phyloP scores from a whole-genome alignment of 768 basidiomycete genomes.

The Auricularia sp. region DNA sequence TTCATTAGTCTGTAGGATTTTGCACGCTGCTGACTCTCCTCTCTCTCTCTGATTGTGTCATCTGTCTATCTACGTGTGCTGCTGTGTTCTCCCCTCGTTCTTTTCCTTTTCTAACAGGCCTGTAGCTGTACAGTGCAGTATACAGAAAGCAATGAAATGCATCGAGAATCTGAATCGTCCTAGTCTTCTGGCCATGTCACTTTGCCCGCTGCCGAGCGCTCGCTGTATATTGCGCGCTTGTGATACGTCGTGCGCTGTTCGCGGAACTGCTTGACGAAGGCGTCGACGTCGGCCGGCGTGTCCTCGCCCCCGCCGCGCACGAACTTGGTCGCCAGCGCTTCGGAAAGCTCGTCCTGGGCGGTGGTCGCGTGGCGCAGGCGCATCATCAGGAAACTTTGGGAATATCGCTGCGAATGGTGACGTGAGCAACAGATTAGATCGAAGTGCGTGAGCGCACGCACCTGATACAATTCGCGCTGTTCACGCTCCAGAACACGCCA shows the following conservation, averaged over 20 bases:
- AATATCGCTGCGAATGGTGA: slow-evolving; percentile 48
- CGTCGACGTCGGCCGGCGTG: slow-evolving; percentile 49
- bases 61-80: no score
- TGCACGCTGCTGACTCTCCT: no score
- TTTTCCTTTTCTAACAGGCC: not conserved
- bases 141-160: not conserved
- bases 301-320: slow-evolving; percentile 26
- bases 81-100: not conserved
- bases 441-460: slow-evolving; percentile 20
- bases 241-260: slow-evolving; percentile 85
- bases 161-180: no score
- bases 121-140: not conserved
- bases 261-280: slow-evolving; percentile 82
- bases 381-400: slow-evolving; percentile 79
- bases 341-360: slow-evolving; percentile 83
- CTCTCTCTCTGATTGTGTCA: no score
- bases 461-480: slow-evolving; percentile 84
- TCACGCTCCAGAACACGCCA: slow-evolving; percentile 86
- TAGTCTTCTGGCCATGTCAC: slow-evolving; percentile 69
- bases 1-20: no score
- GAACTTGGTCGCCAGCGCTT: slow-evolving; percentile 74
- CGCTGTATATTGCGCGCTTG: slow-evolving; percentile 83
- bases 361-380: slow-evolving; percentile 81
- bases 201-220: slow-evolving; percentile 75
- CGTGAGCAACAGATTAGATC: not conserved